Conservation (phyloP, 2,329 filamentous ascomycete species). For the Cladosporium cucumerinum region DNA sequence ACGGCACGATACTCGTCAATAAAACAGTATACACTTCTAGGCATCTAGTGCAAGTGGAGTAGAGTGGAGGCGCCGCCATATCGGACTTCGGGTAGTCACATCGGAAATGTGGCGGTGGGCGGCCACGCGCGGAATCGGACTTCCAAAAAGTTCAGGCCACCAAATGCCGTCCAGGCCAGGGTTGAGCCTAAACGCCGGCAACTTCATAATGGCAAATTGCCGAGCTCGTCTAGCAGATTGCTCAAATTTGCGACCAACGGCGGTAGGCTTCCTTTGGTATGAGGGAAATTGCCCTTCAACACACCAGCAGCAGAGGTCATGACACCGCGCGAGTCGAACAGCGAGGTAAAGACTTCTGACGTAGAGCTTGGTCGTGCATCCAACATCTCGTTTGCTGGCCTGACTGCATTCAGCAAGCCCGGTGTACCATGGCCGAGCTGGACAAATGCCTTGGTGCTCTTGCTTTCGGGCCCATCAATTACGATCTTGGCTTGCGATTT, state of each 20-base stretch:
- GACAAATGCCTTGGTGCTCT: constrained; percentile 56
- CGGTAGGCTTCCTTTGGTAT: constrained; percentile 37
- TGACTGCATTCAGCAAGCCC: constrained; percentile 43
- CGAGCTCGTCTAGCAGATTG: constrained; percentile 57
- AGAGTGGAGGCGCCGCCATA: neutral
- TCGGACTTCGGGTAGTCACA: neutral
- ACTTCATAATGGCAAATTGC: constrained; percentile 9
- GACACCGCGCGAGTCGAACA: constrained; percentile 54
- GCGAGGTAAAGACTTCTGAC: constrained; percentile 25
- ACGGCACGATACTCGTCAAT: neutral
- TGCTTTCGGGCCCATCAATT: constrained; percentile 54
- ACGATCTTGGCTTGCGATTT: constrained; percentile 13
- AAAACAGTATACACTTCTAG: neutral
- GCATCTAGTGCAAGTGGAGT: neutral
- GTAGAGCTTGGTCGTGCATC: neutral
- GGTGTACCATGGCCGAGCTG: constrained; percentile 54
- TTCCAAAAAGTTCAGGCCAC: neutral
- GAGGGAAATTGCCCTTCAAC: constrained; percentile 49
- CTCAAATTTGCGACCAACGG: constrained; percentile 64
- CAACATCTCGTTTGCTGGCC: constrained; percentile 28
- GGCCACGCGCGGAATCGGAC: neutral
- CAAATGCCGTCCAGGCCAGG: neutral
- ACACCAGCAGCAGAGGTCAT: constrained; percentile 59
- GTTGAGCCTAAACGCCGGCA: neutral
- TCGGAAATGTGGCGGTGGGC: constrained; percentile 4